Evolutionary conservation across 352 stramenopile species (phyloP), one percentile per base, ranked within the genome.

Genomic region (Pythium brassicae): DNA sequence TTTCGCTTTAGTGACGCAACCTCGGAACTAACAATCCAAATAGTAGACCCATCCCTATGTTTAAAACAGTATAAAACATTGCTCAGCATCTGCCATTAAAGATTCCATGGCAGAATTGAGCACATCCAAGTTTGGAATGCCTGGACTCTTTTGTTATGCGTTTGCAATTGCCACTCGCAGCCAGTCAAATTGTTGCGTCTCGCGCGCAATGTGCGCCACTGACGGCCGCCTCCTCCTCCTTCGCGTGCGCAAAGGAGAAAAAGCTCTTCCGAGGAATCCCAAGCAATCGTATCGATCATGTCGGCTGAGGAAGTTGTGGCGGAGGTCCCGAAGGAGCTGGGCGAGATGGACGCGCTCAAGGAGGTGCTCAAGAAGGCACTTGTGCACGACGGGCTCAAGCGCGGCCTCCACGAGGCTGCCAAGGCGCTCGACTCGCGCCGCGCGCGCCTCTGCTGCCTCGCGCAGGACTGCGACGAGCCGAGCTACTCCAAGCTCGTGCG

Each of bases 401-500:
- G 98, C 69, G 97, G 97, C 52, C 91, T 99, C 60, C 97, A 99
- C 75, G 97, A 99, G 84, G 97, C 95, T 65, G 95, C 94, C 69
- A 99, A 99, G 92, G 98, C 95, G 29, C 92, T 99, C 62, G 97
- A 99, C 78, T 96, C 95, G 54, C 93, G 94, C 69, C 93, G 95
- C 55, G 97, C 97, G 43, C 95, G 97, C 66, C 87, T 99, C 49
- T 99, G 98, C 88, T 99, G 95, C 78, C 92, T 99, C 47, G 92
- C 97, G 62, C 97, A 99, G 79, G 96, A 99, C 86, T 99, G 97
- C 87, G 97, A 99, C 76, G 98, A 99, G 75, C 95, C 96, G 49
- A 98, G 97, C 76, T 99, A 99, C 95, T 98, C 94, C 72, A 98
- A 98, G 84, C 89, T 99, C 66, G 97, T 99, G 67, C 95, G 96